Evolutionary conservation across 768 basidiomycete species (phyloP).

Genomic region (Naganishia vaughanmartiniae): DNA sequence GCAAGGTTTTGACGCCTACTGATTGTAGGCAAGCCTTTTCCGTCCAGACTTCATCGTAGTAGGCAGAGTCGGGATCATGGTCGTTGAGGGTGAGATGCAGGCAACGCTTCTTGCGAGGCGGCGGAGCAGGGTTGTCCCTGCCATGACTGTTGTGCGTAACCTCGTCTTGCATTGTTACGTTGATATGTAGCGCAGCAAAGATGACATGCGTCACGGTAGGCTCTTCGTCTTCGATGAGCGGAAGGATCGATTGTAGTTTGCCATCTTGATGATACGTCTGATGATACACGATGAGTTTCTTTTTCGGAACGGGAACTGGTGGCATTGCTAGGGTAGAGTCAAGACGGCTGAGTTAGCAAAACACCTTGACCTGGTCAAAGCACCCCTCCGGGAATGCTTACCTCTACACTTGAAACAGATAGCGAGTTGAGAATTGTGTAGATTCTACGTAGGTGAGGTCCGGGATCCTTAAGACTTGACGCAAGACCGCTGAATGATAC

Average conservation of each 20-base stretch:
- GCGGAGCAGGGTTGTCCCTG: background rate
- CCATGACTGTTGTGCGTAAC: background rate
- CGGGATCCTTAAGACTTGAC: no score
- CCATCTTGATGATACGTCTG: conserved; percentile 21
- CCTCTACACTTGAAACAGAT: no score
- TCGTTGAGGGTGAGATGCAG: conserved; percentile 12
- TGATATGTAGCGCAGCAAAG: conserved; percentile 18
- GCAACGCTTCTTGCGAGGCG: background rate
- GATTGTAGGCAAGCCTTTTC: conserved; percentile 3
- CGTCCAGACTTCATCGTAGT: conserved; percentile 17
- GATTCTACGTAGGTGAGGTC: no score
- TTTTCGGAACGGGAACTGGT: background rate
- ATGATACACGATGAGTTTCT: conserved; percentile 17
- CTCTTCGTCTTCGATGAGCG: conserved; percentile 4
- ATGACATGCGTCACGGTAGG: conserved; percentile 13
- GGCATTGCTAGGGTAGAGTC: background rate
- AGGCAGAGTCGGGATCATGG: background rate
- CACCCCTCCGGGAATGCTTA: background rate
- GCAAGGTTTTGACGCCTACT: conserved; percentile 14
- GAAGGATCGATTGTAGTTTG: conserved; percentile 19
- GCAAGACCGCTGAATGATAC: no score
- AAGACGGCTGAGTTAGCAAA: background rate
- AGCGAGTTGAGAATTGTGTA: no score
- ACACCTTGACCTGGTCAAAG: background rate
- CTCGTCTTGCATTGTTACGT: background rate